Evolutionary conservation across 352 stramenopile genomes (phyloP), one percentile per base, ranked within the genome.

Genomic region (Phytophthora europaea): DNA sequence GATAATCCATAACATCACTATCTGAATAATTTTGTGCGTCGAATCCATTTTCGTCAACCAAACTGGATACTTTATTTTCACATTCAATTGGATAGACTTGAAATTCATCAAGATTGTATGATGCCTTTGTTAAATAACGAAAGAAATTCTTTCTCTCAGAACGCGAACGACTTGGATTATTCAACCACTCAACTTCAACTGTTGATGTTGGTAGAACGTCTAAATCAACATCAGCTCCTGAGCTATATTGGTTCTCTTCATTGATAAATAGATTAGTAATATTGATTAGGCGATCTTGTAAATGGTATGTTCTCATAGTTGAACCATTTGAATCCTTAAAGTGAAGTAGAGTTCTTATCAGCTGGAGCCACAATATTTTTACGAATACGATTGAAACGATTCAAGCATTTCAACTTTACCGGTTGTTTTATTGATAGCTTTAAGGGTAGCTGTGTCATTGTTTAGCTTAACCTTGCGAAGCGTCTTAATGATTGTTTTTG

Each of bases 91-190:
- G 57, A 61, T 72, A 77, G 3, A 77, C 70, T 57, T 77, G 57
- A 56, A 73, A 53, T 15, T 28, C 59, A 56, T 47, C 54, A 65
- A 77, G 34, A 61, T 69, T 36, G 45, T 77, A 73, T 36, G 73
- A 16, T 10, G 57, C 28, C 33, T 73, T 73, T 28, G 64, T 73
- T 54, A 69, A 45, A 77, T 77, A 72, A 48, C 70, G 38, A 65
- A 77, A 77, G 64, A 77, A 73, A 57, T 77, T 72, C 40, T 77
- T 77, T 22, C 70, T 53, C 22, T 56, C 70, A 33, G 63, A 73
- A 33, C 28, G 15, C 45, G 70, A 77, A 31, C 28, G 58, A n/a
- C 45, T 60, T 33, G 70, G 70, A 61, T 72, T 72, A 15, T 45
- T 22, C 34, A 77, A 54, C 70, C 70, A 77, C 66, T 77, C 63